Conservation (phyloP, 805 yeast genomes). For the Spencermartinsiella europaea region DNA sequence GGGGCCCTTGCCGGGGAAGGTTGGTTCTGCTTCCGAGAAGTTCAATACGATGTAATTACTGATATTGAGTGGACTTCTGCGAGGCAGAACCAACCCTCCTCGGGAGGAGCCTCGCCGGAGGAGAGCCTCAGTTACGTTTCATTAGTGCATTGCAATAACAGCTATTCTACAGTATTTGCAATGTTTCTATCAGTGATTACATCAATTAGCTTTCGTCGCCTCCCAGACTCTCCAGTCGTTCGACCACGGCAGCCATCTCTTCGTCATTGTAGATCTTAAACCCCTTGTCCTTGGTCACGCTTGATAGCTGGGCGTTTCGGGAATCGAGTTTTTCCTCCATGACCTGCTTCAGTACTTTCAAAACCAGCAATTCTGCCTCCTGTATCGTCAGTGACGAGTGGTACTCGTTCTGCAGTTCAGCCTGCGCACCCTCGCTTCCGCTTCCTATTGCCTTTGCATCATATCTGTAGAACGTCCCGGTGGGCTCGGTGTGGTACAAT, state of each 20-base stretch:
- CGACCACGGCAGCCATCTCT: conserved; percentile 77
- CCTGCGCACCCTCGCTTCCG: conserved; percentile 98
- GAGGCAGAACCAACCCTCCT: too few relatives aligned
- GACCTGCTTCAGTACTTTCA: conserved; percentile 90
- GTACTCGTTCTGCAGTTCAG: conserved; percentile 94
- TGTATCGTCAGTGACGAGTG: conserved; percentile 79
- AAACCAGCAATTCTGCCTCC: conserved; percentile 86
- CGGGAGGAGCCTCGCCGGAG: too few relatives aligned
- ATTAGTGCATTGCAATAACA: too few relatives aligned
- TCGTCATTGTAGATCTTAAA: conserved; percentile 80
- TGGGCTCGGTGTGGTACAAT: conserved; percentile 95
- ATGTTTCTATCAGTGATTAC: neutral
- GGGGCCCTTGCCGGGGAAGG: too few relatives aligned
- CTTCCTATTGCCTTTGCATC: conserved; percentile 99
- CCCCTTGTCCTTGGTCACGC: conserved; percentile 82
- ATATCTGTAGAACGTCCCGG: conserved; percentile 95
- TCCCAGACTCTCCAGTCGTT: conserved; percentile 53
- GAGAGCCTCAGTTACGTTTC: neutral
- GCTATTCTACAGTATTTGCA: neutral
- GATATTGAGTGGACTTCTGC: too few relatives aligned
- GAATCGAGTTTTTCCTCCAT: conserved; percentile 98
- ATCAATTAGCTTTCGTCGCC: conserved; percentile 2
- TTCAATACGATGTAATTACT: neutral
- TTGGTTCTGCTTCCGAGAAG: too few relatives aligned
- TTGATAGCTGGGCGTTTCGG: conserved; percentile 89